Percentiles rank a stretch among this genome's conserved stretches.
Conservation (phyloP, 2,329 filamentous ascomycete species). For the Xylariaceae sp. region DNA sequence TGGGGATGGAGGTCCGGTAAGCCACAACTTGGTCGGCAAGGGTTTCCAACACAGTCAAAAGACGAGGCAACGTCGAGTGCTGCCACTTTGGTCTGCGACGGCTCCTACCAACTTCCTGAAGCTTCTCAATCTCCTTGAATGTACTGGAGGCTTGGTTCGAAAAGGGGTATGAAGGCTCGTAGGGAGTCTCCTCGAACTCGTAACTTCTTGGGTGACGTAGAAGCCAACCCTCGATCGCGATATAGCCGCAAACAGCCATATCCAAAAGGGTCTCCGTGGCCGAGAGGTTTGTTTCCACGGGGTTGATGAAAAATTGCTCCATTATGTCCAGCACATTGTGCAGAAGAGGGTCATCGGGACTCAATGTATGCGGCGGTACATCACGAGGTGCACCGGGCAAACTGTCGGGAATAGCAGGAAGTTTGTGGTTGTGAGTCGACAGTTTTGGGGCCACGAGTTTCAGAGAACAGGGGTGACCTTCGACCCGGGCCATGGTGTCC, state of each 20-base stretch:
- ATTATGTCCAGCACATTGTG: slow-evolving; percentile 66
- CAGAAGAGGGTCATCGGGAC: slow-evolving; percentile 56
- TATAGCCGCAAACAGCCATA: slow-evolving; percentile 76
- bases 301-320: slow-evolving; percentile 79
- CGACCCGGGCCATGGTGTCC: slow-evolving; percentile 63
- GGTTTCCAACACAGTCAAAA: slow-evolving; percentile 53
- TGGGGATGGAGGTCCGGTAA: slow-evolving; percentile 60
- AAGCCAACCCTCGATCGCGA: slow-evolving; percentile 87
- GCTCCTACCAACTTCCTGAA: slow-evolving; percentile 46
- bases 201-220: slow-evolving; percentile 65
- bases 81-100: slow-evolving; percentile 51
- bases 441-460: slow-evolving; percentile 60
- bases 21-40: slow-evolving; percentile 57
- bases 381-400: slow-evolving; percentile 57
- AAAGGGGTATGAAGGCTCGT: slow-evolving; percentile 20
- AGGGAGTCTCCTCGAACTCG: slow-evolving; percentile 46
- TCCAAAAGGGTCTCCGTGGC: slow-evolving; percentile 80
- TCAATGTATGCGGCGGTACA: slow-evolving; percentile 56
- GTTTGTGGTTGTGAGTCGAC: slow-evolving; percentile 50
- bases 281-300: slow-evolving; percentile 83
- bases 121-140: slow-evolving; percentile 38
- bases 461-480: slow-evolving; percentile 68
- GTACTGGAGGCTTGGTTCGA: slow-evolving; percentile 21
- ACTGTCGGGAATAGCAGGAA: slow-evolving; percentile 51
- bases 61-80: slow-evolving; percentile 44